Evolutionary conservation across 768 basidiomycete genomes (phyloP).

Genomic region (Cubamyces lactineus): DNA sequence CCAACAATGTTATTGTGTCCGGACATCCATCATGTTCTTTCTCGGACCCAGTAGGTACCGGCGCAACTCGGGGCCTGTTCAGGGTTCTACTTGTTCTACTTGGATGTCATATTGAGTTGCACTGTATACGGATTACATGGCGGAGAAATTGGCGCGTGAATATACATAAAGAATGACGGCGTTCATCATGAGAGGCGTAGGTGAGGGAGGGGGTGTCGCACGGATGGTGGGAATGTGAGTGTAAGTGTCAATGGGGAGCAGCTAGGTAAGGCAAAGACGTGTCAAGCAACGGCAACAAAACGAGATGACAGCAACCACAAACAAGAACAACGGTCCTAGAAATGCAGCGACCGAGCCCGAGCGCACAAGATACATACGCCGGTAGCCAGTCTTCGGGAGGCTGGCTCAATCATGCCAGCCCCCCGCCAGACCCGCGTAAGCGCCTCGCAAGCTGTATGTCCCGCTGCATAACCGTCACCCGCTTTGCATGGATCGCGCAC

Average conservation of each 20-base stretch:
- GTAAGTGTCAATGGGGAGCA: neutral
- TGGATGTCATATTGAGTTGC: constrained; percentile 9
- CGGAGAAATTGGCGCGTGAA: constrained; percentile 9
- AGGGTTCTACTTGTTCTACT: neutral
- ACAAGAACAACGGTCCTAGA: neutral
- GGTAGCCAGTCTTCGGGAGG: neutral
- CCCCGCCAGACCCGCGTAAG: constrained; percentile 90
- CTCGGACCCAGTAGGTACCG: neutral
- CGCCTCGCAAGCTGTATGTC: constrained; percentile 97
- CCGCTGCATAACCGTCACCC: constrained; percentile 96
- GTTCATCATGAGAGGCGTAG: neutral
- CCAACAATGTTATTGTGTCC: neutral
- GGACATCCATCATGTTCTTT: neutral
- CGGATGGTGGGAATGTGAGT: neutral
- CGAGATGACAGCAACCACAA: neutral
- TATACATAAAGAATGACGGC: constrained; percentile 5
- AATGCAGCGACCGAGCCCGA: constrained; percentile 2
- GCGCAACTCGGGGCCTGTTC: too few relatives aligned
- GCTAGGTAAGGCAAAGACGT: neutral
- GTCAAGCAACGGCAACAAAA: constrained; percentile 1
- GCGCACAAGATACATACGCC: neutral
- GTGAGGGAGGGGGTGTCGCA: constrained; percentile 20
- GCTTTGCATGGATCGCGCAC: constrained; percentile 96
- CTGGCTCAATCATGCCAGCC: constrained; percentile 49
- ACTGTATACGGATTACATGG: constrained; percentile 14